Conservation (phyloP, 2,329 filamentous ascomycete genomes). For the Pyricularia sp. region DNA sequence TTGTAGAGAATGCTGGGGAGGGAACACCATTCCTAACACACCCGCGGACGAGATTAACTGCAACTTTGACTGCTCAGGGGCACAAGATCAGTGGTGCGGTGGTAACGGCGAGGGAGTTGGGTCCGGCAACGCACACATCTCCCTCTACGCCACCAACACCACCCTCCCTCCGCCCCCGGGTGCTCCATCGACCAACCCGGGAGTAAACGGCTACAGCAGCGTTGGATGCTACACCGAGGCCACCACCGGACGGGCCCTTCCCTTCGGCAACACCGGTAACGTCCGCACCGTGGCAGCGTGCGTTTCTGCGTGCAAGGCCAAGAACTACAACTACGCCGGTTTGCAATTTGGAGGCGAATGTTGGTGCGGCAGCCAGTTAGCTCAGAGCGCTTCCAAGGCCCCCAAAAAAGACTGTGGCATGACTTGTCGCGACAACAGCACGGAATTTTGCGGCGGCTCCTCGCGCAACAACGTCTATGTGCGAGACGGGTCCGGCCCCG, state of each 20-base stretch:
- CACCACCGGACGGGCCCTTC: slow-evolving; percentile 12
- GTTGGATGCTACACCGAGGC: slow-evolving; percentile 25
- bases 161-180: slow-evolving; percentile 11
- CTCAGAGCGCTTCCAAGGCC: slow-evolving; percentile 10
- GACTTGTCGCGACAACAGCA: slow-evolving; percentile 12
- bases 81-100: slow-evolving; percentile 42
- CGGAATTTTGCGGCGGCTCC: slow-evolving; percentile 12
- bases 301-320: slow-evolving; percentile 9
- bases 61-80: slow-evolving; percentile 40
- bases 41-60: slow-evolving; percentile 37
- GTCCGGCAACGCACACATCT: slow-evolving; percentile 32
- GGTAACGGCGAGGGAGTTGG: slow-evolving; percentile 32
- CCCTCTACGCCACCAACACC: slow-evolving; percentile 29
- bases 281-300: slow-evolving; percentile 16
- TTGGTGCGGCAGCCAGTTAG: slow-evolving; percentile 12
- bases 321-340: slow-evolving; percentile 19
- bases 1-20: slow-evolving; percentile 42
- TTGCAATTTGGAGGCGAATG: slow-evolving; percentile 21
- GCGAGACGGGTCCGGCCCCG: slow-evolving; percentile 8
- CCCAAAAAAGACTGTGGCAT: slow-evolving; percentile 18
- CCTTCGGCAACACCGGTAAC: slow-evolving; percentile 7
- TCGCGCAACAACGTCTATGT: slow-evolving; percentile 11
- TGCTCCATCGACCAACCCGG: slow-evolving; percentile 24
- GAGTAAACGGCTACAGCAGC: slow-evolving; percentile 19
- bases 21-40: slow-evolving; percentile 32